Percentiles rank a stretch among this genome's conserved stretches.
Evolutionary conservation across 345 rosid genomes (phyloP).

Genomic region (Ceriops tagal): DNA sequence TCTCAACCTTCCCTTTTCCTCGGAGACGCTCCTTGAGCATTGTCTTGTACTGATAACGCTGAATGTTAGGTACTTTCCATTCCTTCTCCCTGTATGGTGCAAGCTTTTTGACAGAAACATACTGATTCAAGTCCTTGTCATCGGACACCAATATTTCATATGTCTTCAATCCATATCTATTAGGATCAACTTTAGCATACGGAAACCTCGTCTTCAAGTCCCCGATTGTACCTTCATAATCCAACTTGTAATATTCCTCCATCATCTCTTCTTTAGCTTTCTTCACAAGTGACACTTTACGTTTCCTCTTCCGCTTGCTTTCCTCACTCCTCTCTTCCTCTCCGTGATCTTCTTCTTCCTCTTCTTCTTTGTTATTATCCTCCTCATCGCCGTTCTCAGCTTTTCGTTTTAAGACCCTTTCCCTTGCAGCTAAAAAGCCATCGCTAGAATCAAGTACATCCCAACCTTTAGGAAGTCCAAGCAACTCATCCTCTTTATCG

Average conservation of each 20-base stretch:
- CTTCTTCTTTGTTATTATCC: conserved; percentile 20
- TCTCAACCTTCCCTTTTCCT: conserved; percentile 28
- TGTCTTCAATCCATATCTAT: conserved; percentile 54
- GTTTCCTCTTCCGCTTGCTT: conserved; percentile 65
- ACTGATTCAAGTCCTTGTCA: conserved; percentile 78
- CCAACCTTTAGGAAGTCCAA: conserved; percentile 76
- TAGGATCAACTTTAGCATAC: conserved; percentile 68
- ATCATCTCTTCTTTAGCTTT: conserved; percentile 66
- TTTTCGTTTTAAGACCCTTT: conserved; percentile 44
- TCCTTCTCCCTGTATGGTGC: conserved; percentile 73
- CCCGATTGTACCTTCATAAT: conserved; percentile 84
- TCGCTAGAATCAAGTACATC: conserved; percentile 46
- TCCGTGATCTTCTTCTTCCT: conserved; percentile 1
- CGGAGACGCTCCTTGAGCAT: conserved; percentile 42
- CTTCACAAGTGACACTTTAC: conserved; percentile 55
- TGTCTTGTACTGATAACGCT: conserved; percentile 50
- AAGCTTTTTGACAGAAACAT: conserved; percentile 73
- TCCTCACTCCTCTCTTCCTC: conserved; percentile 33
- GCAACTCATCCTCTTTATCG: conserved; percentile 77
- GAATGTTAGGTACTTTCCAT: conserved; percentile 60
- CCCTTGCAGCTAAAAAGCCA: conserved; percentile 66
- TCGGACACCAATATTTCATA: conserved; percentile 56
- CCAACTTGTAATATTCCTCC: conserved; percentile 90
- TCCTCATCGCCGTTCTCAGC: conserved; percentile 24
- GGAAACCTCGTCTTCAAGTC: conserved; percentile 87